A percentile compares a stretch with the other conserved stretches of the same genome.
These are phyloP conservation scores for Diospyros lotus DNA, from an alignment of 148 eudicot genomes.

Conservation along the genomic window DNA sequence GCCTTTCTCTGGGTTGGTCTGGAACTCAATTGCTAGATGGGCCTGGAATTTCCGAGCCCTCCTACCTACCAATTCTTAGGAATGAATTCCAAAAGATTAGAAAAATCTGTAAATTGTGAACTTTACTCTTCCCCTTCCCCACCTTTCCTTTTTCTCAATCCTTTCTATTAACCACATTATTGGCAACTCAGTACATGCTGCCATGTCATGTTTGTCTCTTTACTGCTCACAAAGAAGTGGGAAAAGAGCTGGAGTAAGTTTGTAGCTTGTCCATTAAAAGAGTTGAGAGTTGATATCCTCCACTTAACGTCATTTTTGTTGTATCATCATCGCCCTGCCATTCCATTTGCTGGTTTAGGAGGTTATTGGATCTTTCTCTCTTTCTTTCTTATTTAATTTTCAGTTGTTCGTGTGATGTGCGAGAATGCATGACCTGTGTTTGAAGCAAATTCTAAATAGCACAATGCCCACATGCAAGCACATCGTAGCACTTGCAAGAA, in stretches of 20 bases:
- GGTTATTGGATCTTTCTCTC: slow-evolving; percentile 7
- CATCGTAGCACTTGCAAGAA: no score
- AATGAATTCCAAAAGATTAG: slow-evolving; percentile 3
- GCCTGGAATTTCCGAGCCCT: slow-evolving; percentile 14
- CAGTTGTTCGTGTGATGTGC: no score
- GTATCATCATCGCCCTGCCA: not conserved
- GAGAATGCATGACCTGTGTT: no score
- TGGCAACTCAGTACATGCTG: slow-evolving; percentile 4
- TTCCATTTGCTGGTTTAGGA: not conserved
- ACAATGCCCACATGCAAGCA: no score
- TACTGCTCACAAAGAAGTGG: slow-evolving; percentile 6
- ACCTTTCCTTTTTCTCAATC: not conserved
- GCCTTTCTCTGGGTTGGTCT: slow-evolving; percentile 8
- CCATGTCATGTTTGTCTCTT: not conserved
- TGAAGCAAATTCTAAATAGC: no score
- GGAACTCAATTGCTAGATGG: slow-evolving; percentile 6
- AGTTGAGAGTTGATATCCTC: not conserved
- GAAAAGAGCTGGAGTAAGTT: slow-evolving; percentile 1
- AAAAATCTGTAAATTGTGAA: slow-evolving; percentile 19
- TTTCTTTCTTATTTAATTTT: not conserved
- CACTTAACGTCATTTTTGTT: not conserved
- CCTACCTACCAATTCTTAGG: slow-evolving; percentile 4
- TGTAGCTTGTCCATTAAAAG: not conserved
- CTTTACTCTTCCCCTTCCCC: no score
- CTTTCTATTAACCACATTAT: slow-evolving; percentile 10